A percentile compares a stretch with the other conserved stretches of the same genome.
These are phyloP conservation scores for Lycium barbarum DNA, from an alignment of 257 asterid genomes.

Conservation along the genomic window DNA sequence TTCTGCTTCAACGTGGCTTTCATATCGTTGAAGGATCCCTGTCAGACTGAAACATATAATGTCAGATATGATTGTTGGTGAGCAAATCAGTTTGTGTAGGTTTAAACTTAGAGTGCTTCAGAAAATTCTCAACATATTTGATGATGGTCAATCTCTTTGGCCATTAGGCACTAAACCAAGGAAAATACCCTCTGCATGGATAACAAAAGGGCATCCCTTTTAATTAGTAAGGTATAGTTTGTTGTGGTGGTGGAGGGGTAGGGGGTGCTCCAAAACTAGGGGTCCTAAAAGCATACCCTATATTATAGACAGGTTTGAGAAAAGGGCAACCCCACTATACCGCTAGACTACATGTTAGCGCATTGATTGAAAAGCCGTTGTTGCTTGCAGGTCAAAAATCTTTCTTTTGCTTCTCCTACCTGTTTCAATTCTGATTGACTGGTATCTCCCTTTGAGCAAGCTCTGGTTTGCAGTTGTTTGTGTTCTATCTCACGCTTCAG, in stretches of 20 bases:
- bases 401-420: too few relatives aligned
- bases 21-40: background rate
- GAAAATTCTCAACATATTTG: background rate
- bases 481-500: too few relatives aligned
- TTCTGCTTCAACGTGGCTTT: background rate
- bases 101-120: background rate
- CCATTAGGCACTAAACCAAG: background rate
- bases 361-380: too few relatives aligned
- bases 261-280: background rate
- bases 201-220: background rate
- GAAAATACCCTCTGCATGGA: background rate
- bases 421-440: too few relatives aligned
- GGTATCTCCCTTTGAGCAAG: too few relatives aligned
- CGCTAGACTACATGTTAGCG: too few relatives aligned
- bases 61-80: background rate
- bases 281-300: background rate
- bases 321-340: background rate
- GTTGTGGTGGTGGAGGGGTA: too few relatives aligned
- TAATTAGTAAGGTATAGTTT: background rate
- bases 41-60: background rate
- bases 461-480: too few relatives aligned
- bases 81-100: background rate
- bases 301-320: background rate
- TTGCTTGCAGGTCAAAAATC: too few relatives aligned
- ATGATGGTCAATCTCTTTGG: background rate